Base-by-base conservation (phyloP, 352 stramenopile genomes). In the Phytophthora niederhauseri region DNA sequence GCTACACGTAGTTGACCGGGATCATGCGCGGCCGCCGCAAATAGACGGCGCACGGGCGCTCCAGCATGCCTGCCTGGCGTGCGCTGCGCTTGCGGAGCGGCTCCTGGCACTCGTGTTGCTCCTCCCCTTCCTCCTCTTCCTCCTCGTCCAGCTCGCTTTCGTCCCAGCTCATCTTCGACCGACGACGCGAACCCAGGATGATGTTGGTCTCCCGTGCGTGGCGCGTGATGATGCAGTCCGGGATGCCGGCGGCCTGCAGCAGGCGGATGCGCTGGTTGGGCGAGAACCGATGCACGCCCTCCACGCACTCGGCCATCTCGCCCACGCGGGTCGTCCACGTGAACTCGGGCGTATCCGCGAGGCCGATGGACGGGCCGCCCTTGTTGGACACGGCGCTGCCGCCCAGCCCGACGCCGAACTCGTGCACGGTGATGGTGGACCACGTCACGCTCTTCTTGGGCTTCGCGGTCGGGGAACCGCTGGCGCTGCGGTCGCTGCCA, bases 321-420 rank as follows among this genome's bases (percentile, higher is more conserved):
- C 76, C 82, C 66, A 90, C 82, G 48, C 77, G 86, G 30, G 79
- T 92, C 24, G 77, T 91, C 79, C 80, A 87, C 31, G 80, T 90
- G 66, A 89, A 89, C 71, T 90, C 84, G 45, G 78, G 77, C 11
- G 58, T 68, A 64, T 88, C 77, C 6, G 77, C 56, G 20, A 91
- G 72, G 3, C 82, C 82, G 63, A 91, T 88, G 34, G 80, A 82
- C 26, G 82, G 82, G 1, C 82, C 82, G 24, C 80, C 82, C 50
- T 85, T 83, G 64, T 73, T 83, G 19, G 82, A 83, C 60, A 91
- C 79, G 14, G 80, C 75, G 54, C 80, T 89, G 24, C 78, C 80
- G 45, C 82, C 80, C 26, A 91, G 62, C 0, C 76, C 78, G n/a
- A 89, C 67, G 49, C 78, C 79, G 61, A 90, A 88, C 76, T 90